Conservation (phyloP, 129 eudicot species). For the Rutidosis leptorrhynchoides region DNA sequence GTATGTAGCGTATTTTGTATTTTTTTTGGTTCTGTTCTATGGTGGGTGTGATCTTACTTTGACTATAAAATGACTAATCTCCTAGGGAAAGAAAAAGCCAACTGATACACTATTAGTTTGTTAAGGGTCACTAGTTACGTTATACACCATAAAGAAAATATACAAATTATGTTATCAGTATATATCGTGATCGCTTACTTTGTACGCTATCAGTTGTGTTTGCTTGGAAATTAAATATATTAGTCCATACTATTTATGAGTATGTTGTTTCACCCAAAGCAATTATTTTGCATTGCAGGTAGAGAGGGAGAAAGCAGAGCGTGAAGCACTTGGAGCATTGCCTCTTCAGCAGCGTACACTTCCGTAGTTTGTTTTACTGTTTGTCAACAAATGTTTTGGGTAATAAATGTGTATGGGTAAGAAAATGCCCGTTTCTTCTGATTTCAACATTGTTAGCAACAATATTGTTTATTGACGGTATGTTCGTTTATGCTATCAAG, state of each 20-base stretch:
- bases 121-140: not conserved
- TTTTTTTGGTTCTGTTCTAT: not conserved
- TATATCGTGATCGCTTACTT: not conserved
- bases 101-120: not conserved
- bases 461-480: constrained; percentile 5
- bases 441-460: not conserved
- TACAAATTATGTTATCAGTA: not conserved
- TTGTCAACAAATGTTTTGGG: not conserved
- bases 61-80: not conserved
- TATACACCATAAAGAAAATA: not conserved
- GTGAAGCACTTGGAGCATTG: constrained; percentile 65
- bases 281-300: constrained; percentile 33
- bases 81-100: not conserved
- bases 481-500: constrained; percentile 5
- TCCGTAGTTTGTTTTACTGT: constrained; percentile 19
- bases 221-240: not conserved
- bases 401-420: not conserved
- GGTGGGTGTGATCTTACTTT: not conserved
- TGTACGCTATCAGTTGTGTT: not conserved
- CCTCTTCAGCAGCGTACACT: constrained; percentile 58
- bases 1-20: not conserved
- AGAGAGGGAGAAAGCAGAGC: constrained; percentile 57
- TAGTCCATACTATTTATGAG: not conserved
- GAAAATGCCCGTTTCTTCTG: not conserved
- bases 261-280: not conserved